Evolutionary conservation across 2,329 filamentous ascomycete species (phyloP).

Genomic region (Macrophomina phaseolina): DNA sequence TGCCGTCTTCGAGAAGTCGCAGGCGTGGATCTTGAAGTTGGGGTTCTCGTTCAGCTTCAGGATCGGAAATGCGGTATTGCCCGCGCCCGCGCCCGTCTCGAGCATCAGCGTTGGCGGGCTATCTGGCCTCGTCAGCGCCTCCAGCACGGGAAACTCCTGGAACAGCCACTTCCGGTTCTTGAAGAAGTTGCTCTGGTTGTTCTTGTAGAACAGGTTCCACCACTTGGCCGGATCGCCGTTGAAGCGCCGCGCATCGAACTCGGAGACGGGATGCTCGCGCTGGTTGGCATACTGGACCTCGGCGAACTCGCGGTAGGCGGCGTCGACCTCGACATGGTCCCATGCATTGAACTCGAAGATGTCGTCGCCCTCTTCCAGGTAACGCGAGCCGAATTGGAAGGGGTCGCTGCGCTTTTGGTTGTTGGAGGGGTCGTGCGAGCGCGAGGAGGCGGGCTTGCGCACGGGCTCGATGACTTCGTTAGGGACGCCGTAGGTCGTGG

Average conservation of each 20-base stretch:
- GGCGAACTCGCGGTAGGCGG: conserved; percentile 83
- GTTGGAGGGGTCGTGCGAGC: conserved; percentile 73
- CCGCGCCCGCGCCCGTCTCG: conserved; percentile 93
- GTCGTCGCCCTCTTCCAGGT: conserved; percentile 81
- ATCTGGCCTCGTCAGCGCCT: conserved; percentile 71
- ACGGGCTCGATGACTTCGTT: conserved; percentile 47
- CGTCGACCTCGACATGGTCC: conserved; percentile 96
- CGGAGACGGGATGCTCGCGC: conserved; percentile 82
- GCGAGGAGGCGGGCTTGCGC: conserved; percentile 54
- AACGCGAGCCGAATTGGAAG: conserved; percentile 93
- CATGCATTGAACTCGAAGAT: conserved; percentile 98
- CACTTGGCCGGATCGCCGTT: conserved; percentile 90
- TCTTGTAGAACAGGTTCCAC: conserved; percentile 99
- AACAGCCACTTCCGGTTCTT: conserved; percentile 97
- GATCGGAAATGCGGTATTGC: conserved; percentile 95
- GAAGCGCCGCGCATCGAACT: conserved; percentile 92
- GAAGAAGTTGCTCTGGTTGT: conserved; percentile 97
- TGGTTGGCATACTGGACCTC: conserved; percentile 85
- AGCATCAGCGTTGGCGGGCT: conserved; percentile 75
- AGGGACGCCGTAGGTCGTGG: conserved; percentile 55
- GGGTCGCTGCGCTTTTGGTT: conserved; percentile 89
- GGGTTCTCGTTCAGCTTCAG: conserved; percentile 83
- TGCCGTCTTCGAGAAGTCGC: conserved; percentile 94
- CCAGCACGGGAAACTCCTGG: conserved; percentile 93
- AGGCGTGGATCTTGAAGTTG: conserved; percentile 83